Evolutionary conservation across 306 rosid species (phyloP), one percentile per base, ranked within the genome.

Genomic region (Sechiopsis laciniata): DNA sequence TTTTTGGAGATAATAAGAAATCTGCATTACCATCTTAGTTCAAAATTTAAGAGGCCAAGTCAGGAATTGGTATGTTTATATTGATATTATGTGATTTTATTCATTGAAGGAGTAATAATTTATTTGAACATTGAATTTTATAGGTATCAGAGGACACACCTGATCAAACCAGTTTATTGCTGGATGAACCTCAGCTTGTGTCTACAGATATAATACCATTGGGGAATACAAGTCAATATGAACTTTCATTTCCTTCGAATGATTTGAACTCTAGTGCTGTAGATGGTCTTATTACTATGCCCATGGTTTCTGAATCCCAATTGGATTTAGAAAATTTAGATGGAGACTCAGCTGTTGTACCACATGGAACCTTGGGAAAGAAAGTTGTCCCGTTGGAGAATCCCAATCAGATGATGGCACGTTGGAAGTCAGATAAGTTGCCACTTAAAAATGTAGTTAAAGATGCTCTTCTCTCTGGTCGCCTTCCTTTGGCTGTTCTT

Each of bases 401-500:
- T 77, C 90, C 98, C 56, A 82, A 85, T 68, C 87, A 93, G 87
- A 93, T 90, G 98, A 90, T 93, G 82, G 86, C 96, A 26, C 98
- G 98, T 64, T 93, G 97, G 98, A 90, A 88, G 85, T 75, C 89
- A 67, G 91, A 87, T 83, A 93, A 93, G 79, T 76, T 90, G 74
- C 91, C 91, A 77, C 89, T 87, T 69, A 90, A 87, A 80, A 85
- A 86, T 72, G 97, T 93, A 70, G 98, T 93, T 78, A 86, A 81
- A 82, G 98, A 93, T 82, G 98, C 98, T 70, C 71, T 93, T 74
- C 91, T 90, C 67, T 87, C 98, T 74, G 97, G 97, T 61, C 96
- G 98, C 85, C 97, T 90, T 53, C 98, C 98, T 76, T 82, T 93
- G 69, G 98, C 98, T 24, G 98, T 93, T 80, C 97, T 93, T 83